Conservation (phyloP, 1,139 yeast species). For the Pichia inconspicua region DNA sequence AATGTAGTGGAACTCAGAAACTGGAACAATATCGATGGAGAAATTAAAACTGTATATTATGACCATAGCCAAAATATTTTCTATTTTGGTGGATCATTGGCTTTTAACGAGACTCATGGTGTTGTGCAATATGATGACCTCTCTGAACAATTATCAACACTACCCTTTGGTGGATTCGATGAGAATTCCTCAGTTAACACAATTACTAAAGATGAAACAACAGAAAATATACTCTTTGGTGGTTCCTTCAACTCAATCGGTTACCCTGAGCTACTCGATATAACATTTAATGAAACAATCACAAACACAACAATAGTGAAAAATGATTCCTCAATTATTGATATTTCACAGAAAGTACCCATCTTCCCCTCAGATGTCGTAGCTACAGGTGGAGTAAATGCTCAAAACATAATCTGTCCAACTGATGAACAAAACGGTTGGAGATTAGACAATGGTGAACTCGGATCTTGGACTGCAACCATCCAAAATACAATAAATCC, state of each 20-base stretch:
- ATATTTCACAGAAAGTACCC: conserved; percentile 15
- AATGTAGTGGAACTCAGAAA: conserved; percentile 12
- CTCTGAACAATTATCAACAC: conserved; percentile 34
- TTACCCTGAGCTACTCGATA: conserved; percentile 37
- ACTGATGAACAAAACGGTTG: conserved; percentile 37
- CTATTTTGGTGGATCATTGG: conserved; percentile 77
- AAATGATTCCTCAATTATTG: conserved; percentile 18
- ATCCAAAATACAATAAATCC: conserved; percentile 58
- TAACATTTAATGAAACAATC: conserved; percentile 25
- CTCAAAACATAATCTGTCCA: conserved; percentile 57
- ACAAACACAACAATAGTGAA: conserved; percentile 16
- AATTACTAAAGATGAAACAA: conserved; percentile 44
- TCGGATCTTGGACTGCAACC: conserved; percentile 63
- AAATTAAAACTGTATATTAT: conserved; percentile 44
- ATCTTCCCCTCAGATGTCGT: conserved; percentile 7
- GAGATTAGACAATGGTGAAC: conserved; percentile 43
- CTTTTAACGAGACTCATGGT: conserved; percentile 46
- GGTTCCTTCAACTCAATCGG: conserved; percentile 68
- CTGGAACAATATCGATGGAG: conserved; percentile 37
- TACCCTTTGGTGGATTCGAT: conserved; percentile 78
- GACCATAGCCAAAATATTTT: conserved; percentile 42
- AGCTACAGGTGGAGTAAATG: conserved; percentile 20
- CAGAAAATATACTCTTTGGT: conserved; percentile 61
- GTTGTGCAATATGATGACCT: conserved; percentile 59
- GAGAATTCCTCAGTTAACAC: conserved; percentile 52